Base-by-base conservation (phyloP, 305 asterid genomes). In the Fraxinus latifolia region DNA sequence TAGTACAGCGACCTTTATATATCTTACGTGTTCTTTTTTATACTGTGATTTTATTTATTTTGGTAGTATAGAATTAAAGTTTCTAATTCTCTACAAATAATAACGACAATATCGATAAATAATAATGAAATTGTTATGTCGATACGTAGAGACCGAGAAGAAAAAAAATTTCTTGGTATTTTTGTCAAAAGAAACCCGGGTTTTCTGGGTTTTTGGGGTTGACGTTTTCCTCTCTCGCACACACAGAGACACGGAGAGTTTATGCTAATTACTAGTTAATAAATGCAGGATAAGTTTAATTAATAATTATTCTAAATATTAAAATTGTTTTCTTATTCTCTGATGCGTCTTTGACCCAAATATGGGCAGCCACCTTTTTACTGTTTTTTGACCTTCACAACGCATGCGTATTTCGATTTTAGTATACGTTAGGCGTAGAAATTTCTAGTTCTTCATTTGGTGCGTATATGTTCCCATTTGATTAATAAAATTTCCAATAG, bases 261-360 rank as follows among this genome's bases (percentile, higher is more conserved):
- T 47, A 47, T 47, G 21, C 21, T 60, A 81, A 79, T 44, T 50
- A 44, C 37, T 21, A 36, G 37, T 65, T 50, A 81, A 32, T 47
- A 17, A 17, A 60, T 9, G 39, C 78, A 74, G 65, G 39, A 83
- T 74, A 74, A 36, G 39, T 79, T 34, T 62, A 60, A 9, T 39
- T 29, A 60, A 21, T 60, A 70, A 70, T 36, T 50, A 80, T 78
- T 79, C 70, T 81, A 75, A 27, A 68, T 74, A 71, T 77, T 47
- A 17, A 14, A 32, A 14, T 47, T 47, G 6, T 60, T 65, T 47
- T 39, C 23, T 62, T 25, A 42, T 79, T 34, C 78, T 78, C 47
- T 70, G 93, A 84, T 77, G 82, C 95, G 96, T 91, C 93, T 91
- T 91, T 91, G 96, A 91, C 94, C 91, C 78, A 86, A 89, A 12